phyloP scores from a whole-genome alignment of 1,284 basidiomycete genomes.

The Rhodotorula sp. region DNA sequence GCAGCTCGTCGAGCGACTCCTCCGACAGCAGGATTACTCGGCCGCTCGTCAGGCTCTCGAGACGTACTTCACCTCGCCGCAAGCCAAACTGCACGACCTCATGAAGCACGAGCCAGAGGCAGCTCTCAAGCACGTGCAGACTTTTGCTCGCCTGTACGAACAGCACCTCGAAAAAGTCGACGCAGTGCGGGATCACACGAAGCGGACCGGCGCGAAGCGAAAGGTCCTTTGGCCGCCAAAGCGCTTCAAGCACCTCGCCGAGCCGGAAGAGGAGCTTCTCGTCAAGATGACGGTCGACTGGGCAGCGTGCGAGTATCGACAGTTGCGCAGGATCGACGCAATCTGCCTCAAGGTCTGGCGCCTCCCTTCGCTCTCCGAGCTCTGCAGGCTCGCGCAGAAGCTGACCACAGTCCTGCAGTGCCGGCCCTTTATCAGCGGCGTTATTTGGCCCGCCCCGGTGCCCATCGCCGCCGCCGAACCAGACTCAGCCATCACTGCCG shows the following conservation, averaged over 20 bases:
- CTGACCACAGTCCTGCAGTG: neutral
- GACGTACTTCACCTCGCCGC: conserved; percentile 5
- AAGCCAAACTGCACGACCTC: neutral
- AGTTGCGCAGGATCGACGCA: neutral
- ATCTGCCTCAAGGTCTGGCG: conserved; percentile 6
- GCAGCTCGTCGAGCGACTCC: conserved; percentile 2
- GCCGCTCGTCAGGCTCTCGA: neutral
- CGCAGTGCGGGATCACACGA: neutral
- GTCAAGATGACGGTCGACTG: conserved; percentile 6
- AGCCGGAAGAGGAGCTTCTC: neutral
- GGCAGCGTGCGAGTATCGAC: neutral
- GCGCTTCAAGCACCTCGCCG: neutral
- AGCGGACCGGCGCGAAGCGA: neutral
- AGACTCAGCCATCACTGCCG: too few relatives aligned
- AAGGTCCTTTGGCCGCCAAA: neutral
- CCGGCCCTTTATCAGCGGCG: neutral
- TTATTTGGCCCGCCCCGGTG: neutral
- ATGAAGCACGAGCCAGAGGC: neutral
- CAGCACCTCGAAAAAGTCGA: neutral
- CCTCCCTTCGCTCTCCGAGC: neutral
- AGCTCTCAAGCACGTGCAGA: neutral
- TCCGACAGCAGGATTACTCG: neutral
- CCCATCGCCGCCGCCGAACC: neutral
- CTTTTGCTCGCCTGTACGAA: conserved; percentile 1
- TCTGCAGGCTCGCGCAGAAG: neutral